phyloP scores from a whole-genome alignment of 2,329 filamentous ascomycete species.

The Neonectria sp. region DNA sequence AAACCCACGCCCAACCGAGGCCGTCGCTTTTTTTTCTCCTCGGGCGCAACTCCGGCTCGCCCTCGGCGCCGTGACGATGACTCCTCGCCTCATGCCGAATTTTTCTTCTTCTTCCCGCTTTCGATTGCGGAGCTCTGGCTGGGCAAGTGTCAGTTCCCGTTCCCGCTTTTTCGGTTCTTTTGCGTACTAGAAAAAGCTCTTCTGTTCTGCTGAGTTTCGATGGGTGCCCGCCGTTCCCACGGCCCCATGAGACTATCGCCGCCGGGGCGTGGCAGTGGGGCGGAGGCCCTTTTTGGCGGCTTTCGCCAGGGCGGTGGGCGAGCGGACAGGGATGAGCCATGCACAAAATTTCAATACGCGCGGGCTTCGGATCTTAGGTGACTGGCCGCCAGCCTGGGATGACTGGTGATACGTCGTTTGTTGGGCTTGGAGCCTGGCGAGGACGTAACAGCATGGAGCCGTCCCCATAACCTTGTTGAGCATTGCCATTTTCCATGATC shows the following conservation, averaged over 20 bases:
- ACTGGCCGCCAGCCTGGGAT: slow-evolving; percentile 17
- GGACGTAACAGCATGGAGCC: neutral
- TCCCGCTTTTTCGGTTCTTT: neutral
- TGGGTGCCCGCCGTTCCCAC: neutral
- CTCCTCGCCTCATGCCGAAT: slow-evolving; percentile 5
- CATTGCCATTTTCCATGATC: neutral
- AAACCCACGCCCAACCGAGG: neutral
- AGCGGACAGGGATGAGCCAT: slow-evolving; percentile 38
- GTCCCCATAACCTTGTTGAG: slow-evolving; percentile 13
- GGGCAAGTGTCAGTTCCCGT: neutral
- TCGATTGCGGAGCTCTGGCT: neutral
- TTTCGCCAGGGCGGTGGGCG: slow-evolving; percentile 13
- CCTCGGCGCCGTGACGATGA: neutral
- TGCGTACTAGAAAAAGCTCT: neutral
- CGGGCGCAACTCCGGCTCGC: neutral
- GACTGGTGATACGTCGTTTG: neutral
- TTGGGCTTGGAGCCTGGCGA: neutral
- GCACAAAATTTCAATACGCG: slow-evolving; percentile 32
- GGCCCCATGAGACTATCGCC: slow-evolving; percentile 18
- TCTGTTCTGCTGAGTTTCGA: slow-evolving; percentile 1
- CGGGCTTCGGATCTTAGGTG: slow-evolving; percentile 20
- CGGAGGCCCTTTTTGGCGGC: neutral
- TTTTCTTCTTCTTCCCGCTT: neutral
- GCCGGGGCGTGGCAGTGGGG: slow-evolving; percentile 26
- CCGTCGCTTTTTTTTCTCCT: neutral